A percentile compares a stretch with the other conserved stretches of the same genome.
These are phyloP conservation scores for Cyanodermella asteris DNA, from an alignment of 2,329 filamentous ascomycete species.

Conservation along the genomic window DNA sequence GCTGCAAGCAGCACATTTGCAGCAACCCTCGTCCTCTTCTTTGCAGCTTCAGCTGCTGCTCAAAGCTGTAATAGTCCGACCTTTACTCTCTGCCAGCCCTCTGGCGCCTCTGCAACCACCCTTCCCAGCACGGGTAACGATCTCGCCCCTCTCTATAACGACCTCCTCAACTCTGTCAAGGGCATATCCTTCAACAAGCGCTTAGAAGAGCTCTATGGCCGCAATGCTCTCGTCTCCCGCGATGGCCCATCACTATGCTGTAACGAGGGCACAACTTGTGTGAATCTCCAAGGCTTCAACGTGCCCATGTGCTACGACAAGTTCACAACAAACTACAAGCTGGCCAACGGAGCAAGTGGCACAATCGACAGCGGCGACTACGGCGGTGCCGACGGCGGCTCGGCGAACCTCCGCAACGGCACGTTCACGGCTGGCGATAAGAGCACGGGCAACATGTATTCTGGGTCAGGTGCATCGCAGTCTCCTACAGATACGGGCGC, in stretches of 20 bases:
- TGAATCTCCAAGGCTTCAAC: slow-evolving; percentile 18
- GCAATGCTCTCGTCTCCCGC: no score
- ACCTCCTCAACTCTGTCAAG: slow-evolving; percentile 16
- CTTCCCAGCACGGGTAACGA: slow-evolving; percentile 14
- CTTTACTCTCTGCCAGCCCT: slow-evolving; percentile 12
- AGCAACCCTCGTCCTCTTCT: no score
- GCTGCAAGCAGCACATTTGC: no score
- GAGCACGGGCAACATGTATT: slow-evolving; percentile 24
- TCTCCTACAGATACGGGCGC: slow-evolving; percentile 22
- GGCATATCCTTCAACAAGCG: slow-evolving; percentile 13
- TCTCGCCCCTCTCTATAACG: slow-evolving; percentile 15
- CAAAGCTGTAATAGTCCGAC: no score
- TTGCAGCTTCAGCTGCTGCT: no score
- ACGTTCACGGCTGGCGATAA: slow-evolving; percentile 19
- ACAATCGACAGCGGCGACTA: slow-evolving; percentile 24
- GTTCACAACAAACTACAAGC: slow-evolving; percentile 28
- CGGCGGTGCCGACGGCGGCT: slow-evolving; percentile 15
- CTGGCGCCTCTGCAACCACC: slow-evolving; percentile 13
- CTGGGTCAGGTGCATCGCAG: slow-evolving; percentile 11
- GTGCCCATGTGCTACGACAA: slow-evolving; percentile 30
- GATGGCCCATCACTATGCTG: no score
- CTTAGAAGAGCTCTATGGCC: slow-evolving; percentile 7
- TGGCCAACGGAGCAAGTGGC: slow-evolving; percentile 25
- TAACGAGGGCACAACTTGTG: slow-evolving; percentile 18
- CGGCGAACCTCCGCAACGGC: slow-evolving; percentile 23